Evolutionary conservation across 768 basidiomycete species (phyloP).

Genomic region (Lactarius trivialis): DNA sequence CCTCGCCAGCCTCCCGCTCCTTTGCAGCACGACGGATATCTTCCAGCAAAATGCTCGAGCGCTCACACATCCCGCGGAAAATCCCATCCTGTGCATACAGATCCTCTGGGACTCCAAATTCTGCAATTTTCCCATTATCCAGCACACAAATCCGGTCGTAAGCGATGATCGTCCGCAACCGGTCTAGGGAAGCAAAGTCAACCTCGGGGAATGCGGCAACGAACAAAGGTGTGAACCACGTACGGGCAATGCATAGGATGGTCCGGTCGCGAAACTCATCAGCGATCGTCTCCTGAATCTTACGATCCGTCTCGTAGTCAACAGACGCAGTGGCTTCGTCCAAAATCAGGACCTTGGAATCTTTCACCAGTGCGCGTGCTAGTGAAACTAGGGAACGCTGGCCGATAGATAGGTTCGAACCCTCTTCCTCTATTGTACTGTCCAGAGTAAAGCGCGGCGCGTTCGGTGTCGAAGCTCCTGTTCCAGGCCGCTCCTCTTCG

Average conservation of each 20-base stretch:
- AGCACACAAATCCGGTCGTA: conserved; percentile 89
- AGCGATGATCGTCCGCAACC: conserved; percentile 77
- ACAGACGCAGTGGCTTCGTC: conserved; percentile 94
- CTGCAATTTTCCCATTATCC: conserved; percentile 73
- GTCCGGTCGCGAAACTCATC: conserved; percentile 79
- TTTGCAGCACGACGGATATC: conserved; percentile 49
- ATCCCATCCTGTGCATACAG: conserved; percentile 60
- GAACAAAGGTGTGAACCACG: conserved; percentile 28
- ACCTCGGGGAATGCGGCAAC: not conserved
- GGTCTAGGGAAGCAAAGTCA: conserved; percentile 40
- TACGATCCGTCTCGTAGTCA: conserved; percentile 83
- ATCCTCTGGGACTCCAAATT: conserved; percentile 74
- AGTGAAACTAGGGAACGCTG: conserved; percentile 80
- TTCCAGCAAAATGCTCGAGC: conserved; percentile 65
- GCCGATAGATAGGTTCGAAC: conserved; percentile 75
- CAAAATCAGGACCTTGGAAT: conserved; percentile 76
- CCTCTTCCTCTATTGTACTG: conserved; percentile 79
- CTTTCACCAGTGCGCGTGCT: conserved; percentile 83
- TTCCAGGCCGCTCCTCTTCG: conserved; percentile 36
- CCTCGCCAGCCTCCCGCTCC: conserved; percentile 13
- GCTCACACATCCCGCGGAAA: conserved; percentile 83
- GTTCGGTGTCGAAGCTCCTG: conserved; percentile 22
- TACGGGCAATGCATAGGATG: conserved; percentile 81
- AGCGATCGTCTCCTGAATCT: conserved; percentile 88
- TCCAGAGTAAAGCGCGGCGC: conserved; percentile 68